A percentile compares a stretch with the other conserved stretches of the same genome.
These are phyloP conservation scores for Bolboschoenus planiculmis DNA, from an alignment of 176 grass and related monocot genomes.

Conservation along the genomic window DNA sequence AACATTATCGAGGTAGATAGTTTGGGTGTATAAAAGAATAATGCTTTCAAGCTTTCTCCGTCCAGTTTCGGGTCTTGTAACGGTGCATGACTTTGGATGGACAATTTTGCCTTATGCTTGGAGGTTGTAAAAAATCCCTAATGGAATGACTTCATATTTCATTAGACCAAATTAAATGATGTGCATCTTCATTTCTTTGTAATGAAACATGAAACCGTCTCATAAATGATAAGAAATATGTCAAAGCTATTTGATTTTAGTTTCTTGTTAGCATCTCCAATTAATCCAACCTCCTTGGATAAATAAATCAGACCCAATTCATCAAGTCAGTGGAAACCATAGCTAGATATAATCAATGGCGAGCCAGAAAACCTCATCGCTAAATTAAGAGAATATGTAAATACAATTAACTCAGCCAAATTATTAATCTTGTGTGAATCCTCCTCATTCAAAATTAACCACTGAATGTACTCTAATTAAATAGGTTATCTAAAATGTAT, in stretches of 20 bases:
- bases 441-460: too few species aligned
- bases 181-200: too few species aligned
- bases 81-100: slow-evolving; percentile 6
- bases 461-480: too few species aligned
- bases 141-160: not conserved
- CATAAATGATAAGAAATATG: not conserved
- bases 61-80: slow-evolving; percentile 16
- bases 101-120: slow-evolving; percentile 6
- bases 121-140: slow-evolving; percentile 15
- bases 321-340: not conserved
- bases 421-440: not conserved
- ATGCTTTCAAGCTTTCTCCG: not conserved
- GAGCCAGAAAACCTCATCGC: not conserved
- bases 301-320: not conserved
- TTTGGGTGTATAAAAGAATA: slow-evolving; percentile 11
- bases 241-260: too few species aligned
- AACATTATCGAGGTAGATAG: not conserved
- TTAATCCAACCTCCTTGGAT: not conserved
- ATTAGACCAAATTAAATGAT: not conserved
- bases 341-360: too few species aligned
- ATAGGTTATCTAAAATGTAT: too few species aligned
- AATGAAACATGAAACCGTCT: too few species aligned
- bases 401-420: not conserved
- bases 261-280: too few species aligned
- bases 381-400: not conserved